These are phyloP conservation scores for Escallonia herrerae DNA, from an alignment of 129 eudicot genomes.

Conservation along the genomic window DNA sequence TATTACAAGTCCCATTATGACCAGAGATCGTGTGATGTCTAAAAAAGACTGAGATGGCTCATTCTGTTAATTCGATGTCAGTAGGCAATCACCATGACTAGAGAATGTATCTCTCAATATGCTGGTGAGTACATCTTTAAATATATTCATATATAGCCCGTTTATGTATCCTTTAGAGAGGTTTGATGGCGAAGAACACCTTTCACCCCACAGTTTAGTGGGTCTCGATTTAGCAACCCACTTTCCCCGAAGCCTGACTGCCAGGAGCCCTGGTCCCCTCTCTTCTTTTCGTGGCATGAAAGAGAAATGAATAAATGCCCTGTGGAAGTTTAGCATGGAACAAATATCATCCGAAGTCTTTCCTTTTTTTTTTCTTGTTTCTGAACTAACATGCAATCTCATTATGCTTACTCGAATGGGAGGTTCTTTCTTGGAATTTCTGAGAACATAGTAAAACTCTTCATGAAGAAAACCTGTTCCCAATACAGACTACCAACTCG, in stretches of 20 bases:
- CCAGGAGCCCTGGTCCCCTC: not conserved
- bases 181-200: not conserved
- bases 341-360: not conserved
- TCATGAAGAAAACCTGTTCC: not conserved
- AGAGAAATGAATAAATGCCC: not conserved
- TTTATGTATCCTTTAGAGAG: not conserved
- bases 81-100: no score
- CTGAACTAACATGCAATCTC: not conserved
- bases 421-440: not conserved
- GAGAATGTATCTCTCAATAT: no score
- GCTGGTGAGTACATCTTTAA: no score
- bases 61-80: no score
- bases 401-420: not conserved
- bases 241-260: not conserved
- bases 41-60: no score
- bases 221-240: not conserved
- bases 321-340: not conserved
- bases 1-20: no score
- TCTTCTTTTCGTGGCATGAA: not conserved
- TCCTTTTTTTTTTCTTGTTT: no score
- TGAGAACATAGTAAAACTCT: no score
- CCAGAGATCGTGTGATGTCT: no score
- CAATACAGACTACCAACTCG: not conserved
- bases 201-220: not conserved
- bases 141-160: no score